Evolutionary conservation across 257 asterid genomes (phyloP).

Genomic region (Ligustrum vulgare): DNA sequence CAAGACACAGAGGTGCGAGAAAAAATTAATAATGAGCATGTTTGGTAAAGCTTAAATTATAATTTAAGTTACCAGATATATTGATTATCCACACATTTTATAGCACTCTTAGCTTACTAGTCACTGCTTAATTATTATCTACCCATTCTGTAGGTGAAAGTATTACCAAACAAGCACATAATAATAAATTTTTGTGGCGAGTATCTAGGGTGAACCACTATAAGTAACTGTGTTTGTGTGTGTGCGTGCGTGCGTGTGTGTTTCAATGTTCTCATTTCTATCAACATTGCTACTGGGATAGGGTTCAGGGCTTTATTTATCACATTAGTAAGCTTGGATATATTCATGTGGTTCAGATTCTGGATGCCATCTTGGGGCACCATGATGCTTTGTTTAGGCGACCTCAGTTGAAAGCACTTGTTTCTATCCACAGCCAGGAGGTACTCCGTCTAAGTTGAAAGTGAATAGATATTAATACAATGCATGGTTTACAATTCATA

Average conservation of each 20-base stretch:
- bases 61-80: too few species aligned
- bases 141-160: too few species aligned
- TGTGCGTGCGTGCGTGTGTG: neutral
- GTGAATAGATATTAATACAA: constrained; percentile 6
- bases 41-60: too few species aligned
- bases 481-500: constrained; percentile 2
- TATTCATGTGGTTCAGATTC: constrained; percentile 42
- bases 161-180: too few species aligned
- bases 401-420: constrained; percentile 96
- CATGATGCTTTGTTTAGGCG: constrained; percentile 77
- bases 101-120: too few species aligned
- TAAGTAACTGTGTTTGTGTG: neutral
- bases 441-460: constrained; percentile 35
- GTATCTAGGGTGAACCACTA: neutral
- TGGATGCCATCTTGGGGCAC: constrained; percentile 88
- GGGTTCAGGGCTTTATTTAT: neutral
- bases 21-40: too few species aligned
- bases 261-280: neutral
- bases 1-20: neutral
- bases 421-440: constrained; percentile 92
- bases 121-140: too few species aligned
- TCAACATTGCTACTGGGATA: neutral
- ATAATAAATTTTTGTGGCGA: neutral
- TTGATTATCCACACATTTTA: too few species aligned
- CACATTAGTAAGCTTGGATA: neutral